These are phyloP conservation scores for Colletotrichum sojae DNA, from an alignment of 2,329 filamentous ascomycete species.

Conservation along the genomic window DNA sequence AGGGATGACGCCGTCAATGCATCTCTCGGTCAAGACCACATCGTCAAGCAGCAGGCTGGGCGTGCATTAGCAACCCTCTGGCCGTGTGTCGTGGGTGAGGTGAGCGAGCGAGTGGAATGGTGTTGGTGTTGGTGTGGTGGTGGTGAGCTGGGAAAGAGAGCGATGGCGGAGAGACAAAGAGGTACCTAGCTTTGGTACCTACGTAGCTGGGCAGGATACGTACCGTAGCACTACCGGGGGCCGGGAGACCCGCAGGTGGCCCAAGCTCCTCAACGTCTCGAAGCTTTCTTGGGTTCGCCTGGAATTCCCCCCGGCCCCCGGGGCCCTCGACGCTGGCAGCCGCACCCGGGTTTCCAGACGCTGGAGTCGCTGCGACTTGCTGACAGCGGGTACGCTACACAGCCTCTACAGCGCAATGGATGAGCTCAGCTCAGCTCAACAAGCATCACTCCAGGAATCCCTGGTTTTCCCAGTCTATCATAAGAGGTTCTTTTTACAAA, in stretches of 20 bases:
- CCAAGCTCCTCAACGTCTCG: constrained; percentile 44
- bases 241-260: constrained; percentile 31
- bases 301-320: neutral
- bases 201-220: too few relatives aligned
- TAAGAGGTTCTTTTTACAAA: neutral
- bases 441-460: constrained; percentile 25
- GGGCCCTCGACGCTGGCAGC: neutral
- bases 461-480: neutral
- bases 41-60: constrained; percentile 19
- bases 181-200: too few relatives aligned
- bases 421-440: constrained; percentile 35
- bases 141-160: constrained; percentile 2
- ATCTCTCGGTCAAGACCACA: constrained; percentile 29
- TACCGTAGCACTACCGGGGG: neutral
- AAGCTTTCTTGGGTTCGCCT: constrained; percentile 27
- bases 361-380: neutral
- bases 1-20: constrained; percentile 21
- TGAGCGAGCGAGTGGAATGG: constrained; percentile 13
- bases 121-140: constrained; percentile 9
- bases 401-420: constrained; percentile 5
- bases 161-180: constrained; percentile 29
- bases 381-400: neutral
- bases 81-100: constrained; percentile 8
- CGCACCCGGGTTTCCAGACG: neutral
- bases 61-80: constrained; percentile 26